Conservation (phyloP, 257 asterid species). For the Euphrasia confusa region DNA sequence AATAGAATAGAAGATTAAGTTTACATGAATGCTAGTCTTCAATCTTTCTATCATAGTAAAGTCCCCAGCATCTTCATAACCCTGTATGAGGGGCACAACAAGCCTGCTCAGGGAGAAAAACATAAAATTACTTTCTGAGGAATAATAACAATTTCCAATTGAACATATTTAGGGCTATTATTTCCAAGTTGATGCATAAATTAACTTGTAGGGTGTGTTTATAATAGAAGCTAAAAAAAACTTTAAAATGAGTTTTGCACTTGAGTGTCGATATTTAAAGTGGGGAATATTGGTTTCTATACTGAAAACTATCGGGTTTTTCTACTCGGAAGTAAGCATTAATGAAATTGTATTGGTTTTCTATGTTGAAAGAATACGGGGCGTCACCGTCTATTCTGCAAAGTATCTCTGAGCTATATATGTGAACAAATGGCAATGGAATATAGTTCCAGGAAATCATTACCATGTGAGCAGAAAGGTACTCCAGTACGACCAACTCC, state of each 20-base stretch:
- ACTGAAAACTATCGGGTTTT: too few species aligned
- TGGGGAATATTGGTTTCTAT: too few species aligned
- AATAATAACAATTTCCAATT: conserved; percentile 15
- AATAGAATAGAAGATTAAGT: conserved; percentile 79
- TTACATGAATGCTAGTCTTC: conserved; percentile 92
- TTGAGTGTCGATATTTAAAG: too few species aligned
- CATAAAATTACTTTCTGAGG: conserved; percentile 19
- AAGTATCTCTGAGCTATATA: conserved; percentile 11
- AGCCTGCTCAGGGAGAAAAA: conserved; percentile 60
- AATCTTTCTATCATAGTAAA: conserved; percentile 81
- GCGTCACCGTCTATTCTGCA: neutral
- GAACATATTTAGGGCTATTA: neutral
- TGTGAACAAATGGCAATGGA: neutral
- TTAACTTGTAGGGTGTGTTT: too few species aligned
- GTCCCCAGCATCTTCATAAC: conserved; percentile 99
- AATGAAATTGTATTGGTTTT: neutral
- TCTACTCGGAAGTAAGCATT: too few species aligned
- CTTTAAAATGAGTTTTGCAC: too few species aligned
- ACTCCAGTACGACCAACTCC: conserved; percentile 99
- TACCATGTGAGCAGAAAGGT: conserved; percentile 98
- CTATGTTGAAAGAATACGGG: neutral
- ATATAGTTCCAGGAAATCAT: conserved; percentile 17
- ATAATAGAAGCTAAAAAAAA: too few species aligned
- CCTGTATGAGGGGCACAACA: conserved; percentile 96
- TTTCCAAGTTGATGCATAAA: too few species aligned